These are phyloP conservation scores for Eutrema heterophyllum DNA, from an alignment of 345 rosid genomes.

Conservation along the genomic window DNA sequence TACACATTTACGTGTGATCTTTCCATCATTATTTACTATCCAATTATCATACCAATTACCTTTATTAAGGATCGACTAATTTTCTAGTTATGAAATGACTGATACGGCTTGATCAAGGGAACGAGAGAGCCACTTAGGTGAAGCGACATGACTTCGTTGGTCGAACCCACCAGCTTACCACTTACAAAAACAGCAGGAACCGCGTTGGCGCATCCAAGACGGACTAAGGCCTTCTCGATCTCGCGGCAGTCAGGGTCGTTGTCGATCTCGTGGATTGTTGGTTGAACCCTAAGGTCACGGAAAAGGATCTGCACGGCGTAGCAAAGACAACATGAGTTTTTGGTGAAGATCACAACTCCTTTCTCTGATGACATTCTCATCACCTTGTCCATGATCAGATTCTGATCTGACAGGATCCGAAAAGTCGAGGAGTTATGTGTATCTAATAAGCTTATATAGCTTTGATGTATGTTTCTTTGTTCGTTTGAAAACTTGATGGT, in stretches of 20 bases:
- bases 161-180: slow-evolving; percentile 71
- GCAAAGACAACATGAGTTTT: slow-evolving; percentile 74
- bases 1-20: slow-evolving; percentile 30
- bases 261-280: slow-evolving; percentile 62
- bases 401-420: not conserved
- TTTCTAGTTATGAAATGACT: slow-evolving; percentile 34
- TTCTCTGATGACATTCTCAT: slow-evolving; percentile 56
- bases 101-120: slow-evolving; percentile 63
- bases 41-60: not conserved
- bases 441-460: not conserved
- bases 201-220: slow-evolving; percentile 56
- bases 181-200: slow-evolving; percentile 77
- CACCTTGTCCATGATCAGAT: slow-evolving; percentile 56
- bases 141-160: slow-evolving; percentile 82
- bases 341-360: slow-evolving; percentile 75
- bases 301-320: slow-evolving; percentile 67
- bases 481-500: slow-evolving; percentile 14
- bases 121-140: slow-evolving; percentile 64
- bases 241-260: slow-evolving; percentile 69
- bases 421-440: not conserved
- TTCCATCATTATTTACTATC: slow-evolving; percentile 13
- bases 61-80: not conserved
- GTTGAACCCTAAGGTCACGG: slow-evolving; percentile 64
- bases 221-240: slow-evolving; percentile 66
- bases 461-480: not conserved